Evolutionary conservation across 208 protist species (phyloP).

Genomic region (Angomonas ambiguus): DNA sequence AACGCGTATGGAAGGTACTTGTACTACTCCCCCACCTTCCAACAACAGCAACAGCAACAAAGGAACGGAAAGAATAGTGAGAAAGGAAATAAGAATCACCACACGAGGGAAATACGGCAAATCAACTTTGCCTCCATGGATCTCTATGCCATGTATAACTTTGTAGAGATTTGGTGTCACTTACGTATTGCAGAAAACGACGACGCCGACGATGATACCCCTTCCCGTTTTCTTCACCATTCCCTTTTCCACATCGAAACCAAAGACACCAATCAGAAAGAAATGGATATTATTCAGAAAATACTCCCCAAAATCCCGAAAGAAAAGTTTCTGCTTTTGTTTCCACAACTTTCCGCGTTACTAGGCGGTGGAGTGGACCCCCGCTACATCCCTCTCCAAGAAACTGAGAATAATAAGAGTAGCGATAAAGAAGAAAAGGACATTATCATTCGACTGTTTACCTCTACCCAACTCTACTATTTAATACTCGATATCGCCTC

Average conservation of each 20-base stretch:
- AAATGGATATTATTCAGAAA: not conserved
- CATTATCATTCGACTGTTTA: not conserved
- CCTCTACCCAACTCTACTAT: not conserved
- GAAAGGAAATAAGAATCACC: not conserved
- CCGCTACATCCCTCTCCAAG: too few relatives aligned
- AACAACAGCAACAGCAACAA: not conserved
- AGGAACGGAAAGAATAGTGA: not conserved
- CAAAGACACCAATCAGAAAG: too few relatives aligned
- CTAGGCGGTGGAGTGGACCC: not conserved
- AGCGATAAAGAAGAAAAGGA: not conserved
- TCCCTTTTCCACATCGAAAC: too few relatives aligned
- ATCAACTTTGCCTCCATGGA: too few relatives aligned
- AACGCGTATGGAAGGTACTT: not conserved
- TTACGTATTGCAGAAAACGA: too few relatives aligned
- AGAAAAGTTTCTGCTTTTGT: not conserved
- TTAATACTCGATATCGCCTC: not conserved
- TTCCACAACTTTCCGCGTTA: not conserved
- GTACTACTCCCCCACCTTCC: slow-evolving; percentile 24
- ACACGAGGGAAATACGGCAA: too few relatives aligned
- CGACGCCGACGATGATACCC: too few relatives aligned
- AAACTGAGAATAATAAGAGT: not conserved
- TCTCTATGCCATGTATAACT: too few relatives aligned
- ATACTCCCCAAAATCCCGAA: not conserved
- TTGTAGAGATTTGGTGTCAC: too few relatives aligned
- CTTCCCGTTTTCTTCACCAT: too few relatives aligned